Percentiles rank a stretch among this genome's conserved stretches.
These are phyloP conservation scores for Brassica nigra DNA, from an alignment of 345 rosid species.

Conservation along the genomic window DNA sequence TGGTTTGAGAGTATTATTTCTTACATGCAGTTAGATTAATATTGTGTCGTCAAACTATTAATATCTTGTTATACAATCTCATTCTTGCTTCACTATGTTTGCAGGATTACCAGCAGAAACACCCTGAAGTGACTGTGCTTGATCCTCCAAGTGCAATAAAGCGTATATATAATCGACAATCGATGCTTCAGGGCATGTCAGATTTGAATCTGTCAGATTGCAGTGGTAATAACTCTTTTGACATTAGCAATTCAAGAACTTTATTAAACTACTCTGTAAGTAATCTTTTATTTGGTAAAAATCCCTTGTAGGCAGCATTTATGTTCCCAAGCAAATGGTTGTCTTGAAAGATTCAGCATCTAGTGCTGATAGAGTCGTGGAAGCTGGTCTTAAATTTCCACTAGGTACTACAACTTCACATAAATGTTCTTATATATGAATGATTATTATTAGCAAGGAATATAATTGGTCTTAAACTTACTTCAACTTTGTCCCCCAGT, in stretches of 20 bases:
- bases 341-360: slow-evolving; percentile 61
- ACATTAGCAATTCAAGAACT: not conserved
- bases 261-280: not conserved
- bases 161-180: slow-evolving; percentile 75
- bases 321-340: slow-evolving; percentile 80
- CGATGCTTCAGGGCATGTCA: slow-evolving; percentile 87
- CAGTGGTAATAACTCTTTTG: slow-evolving; percentile 49
- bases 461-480: not conserved
- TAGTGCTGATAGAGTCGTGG: slow-evolving; percentile 58
- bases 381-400: slow-evolving; percentile 81
- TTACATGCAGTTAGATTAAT: not conserved
- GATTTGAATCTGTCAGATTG: slow-evolving; percentile 63
- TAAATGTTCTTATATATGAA: not conserved
- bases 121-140: slow-evolving; percentile 81
- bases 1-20: not conserved
- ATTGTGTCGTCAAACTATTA: not conserved
- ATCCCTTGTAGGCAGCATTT: slow-evolving; percentile 59
- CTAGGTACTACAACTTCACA: slow-evolving; percentile 52
- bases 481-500: slow-evolving; percentile 47
- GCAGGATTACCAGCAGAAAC: slow-evolving; percentile 72
- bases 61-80: slow-evolving; percentile 12
- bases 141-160: slow-evolving; percentile 88
- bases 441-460: not conserved
- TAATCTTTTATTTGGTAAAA: slow-evolving; percentile 12
- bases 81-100: slow-evolving; percentile 34